phyloP scores from a whole-genome alignment of 139 green algal genomes.

The Auxenochlorella pyrenoidosa region DNA sequence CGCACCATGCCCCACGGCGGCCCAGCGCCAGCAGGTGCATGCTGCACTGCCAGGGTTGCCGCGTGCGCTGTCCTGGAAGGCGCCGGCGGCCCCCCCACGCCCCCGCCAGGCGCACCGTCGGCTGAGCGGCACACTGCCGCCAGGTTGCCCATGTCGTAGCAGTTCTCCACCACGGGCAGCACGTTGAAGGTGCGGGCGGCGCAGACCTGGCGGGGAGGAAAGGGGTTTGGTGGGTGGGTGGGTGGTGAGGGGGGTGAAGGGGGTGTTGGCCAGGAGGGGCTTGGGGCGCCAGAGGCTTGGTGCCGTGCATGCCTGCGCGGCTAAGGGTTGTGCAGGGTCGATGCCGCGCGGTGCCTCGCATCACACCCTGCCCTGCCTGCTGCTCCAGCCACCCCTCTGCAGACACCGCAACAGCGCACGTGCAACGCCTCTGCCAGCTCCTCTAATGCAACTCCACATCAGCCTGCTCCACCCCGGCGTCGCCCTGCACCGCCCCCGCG shows the following conservation, averaged over 20 bases:
- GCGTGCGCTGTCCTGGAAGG: too few relatives aligned
- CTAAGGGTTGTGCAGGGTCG: neutral
- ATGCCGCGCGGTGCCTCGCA: too few relatives aligned
- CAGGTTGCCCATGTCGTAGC: conserved; percentile 85
- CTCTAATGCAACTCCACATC: too few relatives aligned
- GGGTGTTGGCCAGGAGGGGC: neutral
- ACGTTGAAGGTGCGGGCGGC: conserved; percentile 55
- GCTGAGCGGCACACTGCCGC: conserved; percentile 74
- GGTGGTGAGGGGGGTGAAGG: neutral
- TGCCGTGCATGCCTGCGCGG: neutral
- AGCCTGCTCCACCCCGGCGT: too few relatives aligned
- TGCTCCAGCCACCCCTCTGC: too few relatives aligned
- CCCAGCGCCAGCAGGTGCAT: too few relatives aligned
- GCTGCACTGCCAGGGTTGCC: too few relatives aligned
- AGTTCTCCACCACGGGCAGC: conserved; percentile 59
- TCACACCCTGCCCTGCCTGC: neutral
- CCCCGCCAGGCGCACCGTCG: conserved; percentile 57
- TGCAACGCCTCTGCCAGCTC: too few relatives aligned
- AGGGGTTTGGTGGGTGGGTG: too few relatives aligned
- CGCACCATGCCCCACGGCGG: too few relatives aligned
- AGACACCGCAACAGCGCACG: too few relatives aligned
- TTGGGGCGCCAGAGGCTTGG: neutral
- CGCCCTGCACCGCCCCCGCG: too few relatives aligned
- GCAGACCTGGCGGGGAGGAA: conserved; percentile 6
- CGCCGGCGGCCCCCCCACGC: neutral